Conservation (phyloP, 2,329 filamentous ascomycete species). For the Beauveria asiatica region DNA sequence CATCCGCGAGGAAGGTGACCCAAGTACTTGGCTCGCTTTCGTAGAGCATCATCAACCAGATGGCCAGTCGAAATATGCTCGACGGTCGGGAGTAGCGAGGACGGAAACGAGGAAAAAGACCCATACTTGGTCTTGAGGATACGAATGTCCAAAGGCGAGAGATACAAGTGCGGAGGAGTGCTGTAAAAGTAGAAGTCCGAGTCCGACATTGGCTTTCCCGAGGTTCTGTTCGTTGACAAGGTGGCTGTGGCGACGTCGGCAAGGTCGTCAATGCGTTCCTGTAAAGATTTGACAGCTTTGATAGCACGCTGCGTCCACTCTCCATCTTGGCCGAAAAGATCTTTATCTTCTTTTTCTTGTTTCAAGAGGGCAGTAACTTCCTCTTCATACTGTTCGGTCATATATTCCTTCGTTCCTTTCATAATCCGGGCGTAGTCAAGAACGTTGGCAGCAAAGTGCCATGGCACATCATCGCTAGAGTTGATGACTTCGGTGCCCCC, state of each 20-base stretch:
- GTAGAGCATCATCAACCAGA: constrained; percentile 74
- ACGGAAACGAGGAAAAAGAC: constrained; percentile 71
- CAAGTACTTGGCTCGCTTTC: constrained; percentile 79
- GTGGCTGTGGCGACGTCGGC: constrained; percentile 17
- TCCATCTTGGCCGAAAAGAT: constrained; percentile 85
- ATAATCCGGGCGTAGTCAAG: constrained; percentile 92
- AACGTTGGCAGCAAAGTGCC: constrained; percentile 90
- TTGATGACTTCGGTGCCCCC: constrained; percentile 60
- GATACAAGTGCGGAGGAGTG: constrained; percentile 76
- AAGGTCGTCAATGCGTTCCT: constrained; percentile 57
- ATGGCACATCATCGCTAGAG: constrained; percentile 72
- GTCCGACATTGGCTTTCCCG: constrained; percentile 23
- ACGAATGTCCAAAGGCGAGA: constrained; percentile 84
- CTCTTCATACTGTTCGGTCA: constrained; percentile 68
- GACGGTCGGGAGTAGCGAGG: constrained; percentile 76
- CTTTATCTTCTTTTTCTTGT: constrained; percentile 81
- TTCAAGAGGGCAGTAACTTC: constrained; percentile 67
- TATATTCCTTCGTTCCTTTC: constrained; percentile 86
- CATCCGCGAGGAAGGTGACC: constrained; percentile 84
- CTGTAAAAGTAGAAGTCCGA: constrained; percentile 79
- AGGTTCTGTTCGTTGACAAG: constrained; percentile 13
- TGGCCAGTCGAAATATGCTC: constrained; percentile 86
- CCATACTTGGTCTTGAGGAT: constrained; percentile 87
- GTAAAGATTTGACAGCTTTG: constrained; percentile 61
- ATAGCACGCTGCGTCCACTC: constrained; percentile 88